Evolutionary conservation across 2,329 filamentous ascomycete species (phyloP), one percentile per base, ranked within the genome.

Genomic region (Ilyonectria destructans): DNA sequence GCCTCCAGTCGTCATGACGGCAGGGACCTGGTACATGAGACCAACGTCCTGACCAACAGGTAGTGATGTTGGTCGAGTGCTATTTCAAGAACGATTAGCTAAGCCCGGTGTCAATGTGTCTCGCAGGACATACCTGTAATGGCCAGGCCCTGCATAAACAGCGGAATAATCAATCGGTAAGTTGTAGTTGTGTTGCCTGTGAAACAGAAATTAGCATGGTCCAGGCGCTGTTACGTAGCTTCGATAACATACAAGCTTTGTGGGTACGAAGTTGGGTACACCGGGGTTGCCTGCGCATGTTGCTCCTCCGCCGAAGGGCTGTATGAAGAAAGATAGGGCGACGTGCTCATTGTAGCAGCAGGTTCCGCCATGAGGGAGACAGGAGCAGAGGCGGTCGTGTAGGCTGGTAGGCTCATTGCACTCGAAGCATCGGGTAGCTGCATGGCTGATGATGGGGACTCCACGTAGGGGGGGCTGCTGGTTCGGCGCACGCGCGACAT

Each of bases 351-450:
- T 10, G 83, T 80, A 2, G 83, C 82, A 1, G 83, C 80, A 2
- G 87, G 82, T 70, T 89, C 86, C 21, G 85, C 78, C 23, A 89
- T 80, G 5, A 89, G 80, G 5, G 86, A 84, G 43, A 88, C 85
- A 13, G 86, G 82, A 7, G 85, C 77, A 1, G 86, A 82, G 3
- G 85, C 83, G 2, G 86, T 85, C 2, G 86, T 85, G 78, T 89
- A 89, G 60, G 87, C 77, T 21, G 86, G 82, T 61, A 89, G 80
- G 62, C 79, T 79, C 58, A 85, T 82, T 40, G 82, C 77, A 80
- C 78, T 67, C 74, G 82, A 76, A 80, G 80, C 72, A 83, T 85
- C 77, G 80, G 80, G 65, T 55, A 82, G 73, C 7, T 73, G 58
- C 71, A 80, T 78, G 5, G 70, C 56, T 23, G 77, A 69, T 9